A percentile compares a stretch with the other conserved stretches of the same genome.
phyloP scores from a whole-genome alignment of 352 stramenopile species.

The Globisporangium orthogonon region DNA sequence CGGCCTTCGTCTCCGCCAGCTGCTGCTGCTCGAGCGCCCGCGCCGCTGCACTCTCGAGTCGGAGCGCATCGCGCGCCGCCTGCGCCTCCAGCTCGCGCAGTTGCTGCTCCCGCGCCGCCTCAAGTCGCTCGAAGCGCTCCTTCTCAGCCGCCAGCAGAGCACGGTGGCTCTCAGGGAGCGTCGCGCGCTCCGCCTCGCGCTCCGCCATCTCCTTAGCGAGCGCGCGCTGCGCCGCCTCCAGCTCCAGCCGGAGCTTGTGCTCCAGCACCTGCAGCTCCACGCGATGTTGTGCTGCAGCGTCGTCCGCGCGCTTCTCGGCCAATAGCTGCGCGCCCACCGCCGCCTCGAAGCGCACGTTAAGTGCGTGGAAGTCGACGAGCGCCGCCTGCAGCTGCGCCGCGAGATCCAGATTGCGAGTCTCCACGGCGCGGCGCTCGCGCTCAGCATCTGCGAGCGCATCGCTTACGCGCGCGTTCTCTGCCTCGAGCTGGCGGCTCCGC shows the following conservation, averaged over 20 bases:
- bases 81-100: constrained; percentile 49
- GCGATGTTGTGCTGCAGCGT: constrained; percentile 31
- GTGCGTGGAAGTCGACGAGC: constrained; percentile 59
- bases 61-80: constrained; percentile 29
- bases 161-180: constrained; percentile 53
- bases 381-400: constrained; percentile 57
- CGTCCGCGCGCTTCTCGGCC: constrained; percentile 46
- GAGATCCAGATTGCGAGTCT: constrained; percentile 41
- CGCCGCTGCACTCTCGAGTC: constrained; percentile 32
- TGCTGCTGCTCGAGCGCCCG: constrained; percentile 24
- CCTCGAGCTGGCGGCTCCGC: constrained; percentile 10
- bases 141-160: constrained; percentile 48
- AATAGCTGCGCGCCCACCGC: constrained; percentile 36
- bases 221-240: constrained; percentile 23
- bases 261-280: constrained; percentile 52
- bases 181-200: constrained; percentile 39
- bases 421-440: constrained; percentile 30
- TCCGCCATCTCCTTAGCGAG: constrained; percentile 34
- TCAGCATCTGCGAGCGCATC: constrained; percentile 19
- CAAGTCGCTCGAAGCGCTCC: constrained; percentile 59
- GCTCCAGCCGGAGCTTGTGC: constrained; percentile 52
- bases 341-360: constrained; percentile 56
- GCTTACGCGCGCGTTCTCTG: constrained; percentile 19
- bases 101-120: constrained; percentile 40
- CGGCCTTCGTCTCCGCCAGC: constrained; percentile 48